A percentile compares a stretch with the other conserved stretches of the same genome.
These are phyloP conservation scores for Penicillium sp. DNA, from an alignment of 2,329 filamentous ascomycete species.

Conservation along the genomic window DNA sequence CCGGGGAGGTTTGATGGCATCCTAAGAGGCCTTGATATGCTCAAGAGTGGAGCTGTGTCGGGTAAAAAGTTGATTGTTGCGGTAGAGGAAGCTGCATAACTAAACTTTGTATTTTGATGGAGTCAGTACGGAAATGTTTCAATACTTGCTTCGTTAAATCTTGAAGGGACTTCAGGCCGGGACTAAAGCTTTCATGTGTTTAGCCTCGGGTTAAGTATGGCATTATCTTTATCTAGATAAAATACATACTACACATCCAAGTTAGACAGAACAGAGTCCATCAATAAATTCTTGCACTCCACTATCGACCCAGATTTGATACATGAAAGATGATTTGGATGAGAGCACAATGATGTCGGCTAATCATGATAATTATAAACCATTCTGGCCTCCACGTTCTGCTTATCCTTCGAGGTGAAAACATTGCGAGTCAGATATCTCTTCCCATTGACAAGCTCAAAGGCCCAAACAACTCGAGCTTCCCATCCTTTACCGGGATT, in stretches of 20 bases:
- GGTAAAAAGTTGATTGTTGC: constrained; percentile 21
- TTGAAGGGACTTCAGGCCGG: too few relatives aligned
- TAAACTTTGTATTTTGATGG: too few relatives aligned
- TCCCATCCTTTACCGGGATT: constrained; percentile 15
- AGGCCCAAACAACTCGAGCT: constrained; percentile 17
- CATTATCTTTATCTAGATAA: too few relatives aligned
- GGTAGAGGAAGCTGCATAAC: not conserved
- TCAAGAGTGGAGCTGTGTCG: constrained; percentile 17
- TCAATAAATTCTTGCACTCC: too few relatives aligned
- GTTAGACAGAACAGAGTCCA: too few relatives aligned
- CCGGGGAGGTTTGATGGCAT: constrained; percentile 17
- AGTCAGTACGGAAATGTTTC: too few relatives aligned
- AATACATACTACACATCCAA: too few relatives aligned
- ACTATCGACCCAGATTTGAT: too few relatives aligned
- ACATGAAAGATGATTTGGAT: not conserved
- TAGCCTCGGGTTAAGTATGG: too few relatives aligned
- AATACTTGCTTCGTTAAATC: too few relatives aligned
- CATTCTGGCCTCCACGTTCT: constrained; percentile 3
- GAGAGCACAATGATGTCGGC: not conserved
- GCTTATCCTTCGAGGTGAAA: constrained; percentile 1
- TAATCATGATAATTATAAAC: constrained; percentile 7
- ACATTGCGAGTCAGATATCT: constrained; percentile 14
- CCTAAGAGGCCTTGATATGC: constrained; percentile 13
- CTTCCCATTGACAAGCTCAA: constrained; percentile 14
- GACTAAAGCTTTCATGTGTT: too few relatives aligned